A percentile compares a stretch with the other conserved stretches of the same genome.
These are phyloP conservation scores for Suhomyces kilbournensis DNA, from an alignment of 805 yeast genomes.

Conservation along the genomic window DNA sequence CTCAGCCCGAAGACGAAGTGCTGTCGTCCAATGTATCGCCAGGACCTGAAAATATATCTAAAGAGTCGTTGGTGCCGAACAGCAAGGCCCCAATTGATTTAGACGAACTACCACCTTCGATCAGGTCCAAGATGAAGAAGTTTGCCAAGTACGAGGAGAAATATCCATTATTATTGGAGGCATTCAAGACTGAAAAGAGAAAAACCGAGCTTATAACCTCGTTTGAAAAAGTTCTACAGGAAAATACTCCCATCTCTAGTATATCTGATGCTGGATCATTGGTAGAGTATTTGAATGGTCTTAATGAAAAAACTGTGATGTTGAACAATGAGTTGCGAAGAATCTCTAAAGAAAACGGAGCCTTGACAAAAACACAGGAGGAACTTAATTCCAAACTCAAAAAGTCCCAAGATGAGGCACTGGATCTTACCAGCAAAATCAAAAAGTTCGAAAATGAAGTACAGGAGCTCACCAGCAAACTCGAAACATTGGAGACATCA, in stretches of 20 bases:
- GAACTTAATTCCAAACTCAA: constrained; percentile 3
- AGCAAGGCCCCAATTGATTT: constrained; percentile 13
- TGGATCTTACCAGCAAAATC: background rate
- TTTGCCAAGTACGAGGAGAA: constrained; percentile 85
- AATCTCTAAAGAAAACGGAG: constrained; percentile 28
- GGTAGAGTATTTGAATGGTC: constrained; percentile 64
- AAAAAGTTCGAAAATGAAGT: background rate
- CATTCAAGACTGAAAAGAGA: constrained; percentile 77
- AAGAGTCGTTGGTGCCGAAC: background rate
- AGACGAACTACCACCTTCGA: constrained; percentile 51
- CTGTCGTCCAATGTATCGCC: constrained; percentile 11
- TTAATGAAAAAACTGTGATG: constrained; percentile 58
- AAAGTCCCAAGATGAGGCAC: constrained; percentile 6
- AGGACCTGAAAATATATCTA: background rate
- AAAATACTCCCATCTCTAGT: constrained; percentile 75
- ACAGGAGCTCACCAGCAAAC: background rate
- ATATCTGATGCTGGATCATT: constrained; percentile 70
- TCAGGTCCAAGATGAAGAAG: constrained; percentile 64
- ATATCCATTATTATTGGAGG: constrained; percentile 80
- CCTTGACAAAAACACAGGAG: constrained; percentile 4
- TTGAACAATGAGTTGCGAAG: constrained; percentile 64
- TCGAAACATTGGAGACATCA: background rate
- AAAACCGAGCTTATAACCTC: constrained; percentile 55
- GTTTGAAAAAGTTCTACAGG: constrained; percentile 71
- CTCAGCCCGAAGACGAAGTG: constrained; percentile 47